phyloP scores from a whole-genome alignment of 139 green algal species.

The Picochlorum sp. region DNA sequence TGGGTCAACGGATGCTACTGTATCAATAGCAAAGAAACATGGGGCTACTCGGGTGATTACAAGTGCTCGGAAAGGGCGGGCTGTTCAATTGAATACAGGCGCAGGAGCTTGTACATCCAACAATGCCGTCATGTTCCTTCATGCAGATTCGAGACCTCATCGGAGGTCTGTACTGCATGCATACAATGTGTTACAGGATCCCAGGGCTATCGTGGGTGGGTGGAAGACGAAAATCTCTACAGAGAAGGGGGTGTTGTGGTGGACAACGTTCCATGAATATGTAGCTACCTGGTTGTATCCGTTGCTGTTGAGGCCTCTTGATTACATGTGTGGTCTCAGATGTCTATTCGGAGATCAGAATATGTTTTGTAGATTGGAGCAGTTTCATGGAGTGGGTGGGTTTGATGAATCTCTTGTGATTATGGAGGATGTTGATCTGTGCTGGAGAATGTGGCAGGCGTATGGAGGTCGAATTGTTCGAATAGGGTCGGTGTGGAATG shows the following conservation, averaged over 20 bases:
- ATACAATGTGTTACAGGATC: constrained; percentile 17
- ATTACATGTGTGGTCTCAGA: constrained; percentile 14
- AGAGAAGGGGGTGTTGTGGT: constrained; percentile 26
- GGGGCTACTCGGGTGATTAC: constrained; percentile 10
- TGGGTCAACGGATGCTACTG: constrained; percentile 51
- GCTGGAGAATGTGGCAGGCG: constrained; percentile 45
- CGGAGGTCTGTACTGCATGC: constrained; percentile 26
- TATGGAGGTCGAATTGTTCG: constrained; percentile 17
- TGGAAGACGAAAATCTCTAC: constrained; percentile 34
- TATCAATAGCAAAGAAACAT: constrained; percentile 15
- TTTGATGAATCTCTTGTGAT: constrained; percentile 49
- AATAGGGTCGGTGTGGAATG: constrained; percentile 23
- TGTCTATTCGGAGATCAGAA: constrained; percentile 64
- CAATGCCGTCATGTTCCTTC: constrained; percentile 39
- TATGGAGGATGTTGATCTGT: constrained; percentile 78
- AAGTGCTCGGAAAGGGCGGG: constrained; percentile 30
- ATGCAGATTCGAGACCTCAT: constrained; percentile 39
- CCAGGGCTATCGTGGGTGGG: constrained; percentile 38
- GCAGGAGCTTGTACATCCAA: constrained; percentile 26
- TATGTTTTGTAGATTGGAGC: constrained; percentile 44
- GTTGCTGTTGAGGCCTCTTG: constrained; percentile 42
- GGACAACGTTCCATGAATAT: constrained; percentile 48
- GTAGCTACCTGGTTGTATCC: constrained; percentile 52
- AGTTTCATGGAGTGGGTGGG: constrained; percentile 46
- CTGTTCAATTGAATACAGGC: constrained; percentile 70